Conservation (phyloP, 495 filamentous ascomycete species). For the Alectoria sarmentosa region DNA sequence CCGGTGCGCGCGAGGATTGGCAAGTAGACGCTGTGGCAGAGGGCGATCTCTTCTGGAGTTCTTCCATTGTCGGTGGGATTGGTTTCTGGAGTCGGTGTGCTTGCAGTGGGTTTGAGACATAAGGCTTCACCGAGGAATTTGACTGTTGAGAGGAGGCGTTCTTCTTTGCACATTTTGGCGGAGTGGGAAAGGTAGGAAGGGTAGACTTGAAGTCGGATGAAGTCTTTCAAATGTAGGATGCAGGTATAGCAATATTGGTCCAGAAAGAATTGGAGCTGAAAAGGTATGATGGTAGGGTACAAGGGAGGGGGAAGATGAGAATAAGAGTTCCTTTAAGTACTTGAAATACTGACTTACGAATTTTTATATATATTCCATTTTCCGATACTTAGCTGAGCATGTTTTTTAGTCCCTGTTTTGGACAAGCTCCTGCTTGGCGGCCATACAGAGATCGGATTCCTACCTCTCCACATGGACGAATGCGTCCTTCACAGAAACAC, state of each 20-base stretch:
- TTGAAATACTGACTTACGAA: background rate
- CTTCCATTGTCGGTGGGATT: background rate
- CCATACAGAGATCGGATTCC: background rate
- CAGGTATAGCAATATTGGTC: background rate
- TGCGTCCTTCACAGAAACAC: too few species aligned
- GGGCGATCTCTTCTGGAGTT: background rate
- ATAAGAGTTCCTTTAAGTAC: too few species aligned
- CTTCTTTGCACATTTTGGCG: background rate
- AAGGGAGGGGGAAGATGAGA: too few species aligned
- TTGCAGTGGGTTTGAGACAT: background rate
- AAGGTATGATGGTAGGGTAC: too few species aligned
- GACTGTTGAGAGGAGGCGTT: background rate
- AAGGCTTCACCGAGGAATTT: background rate
- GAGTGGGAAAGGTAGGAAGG: background rate
- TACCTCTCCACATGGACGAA: too few species aligned
- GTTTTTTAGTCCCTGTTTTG: too few species aligned
- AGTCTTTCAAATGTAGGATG: background rate
- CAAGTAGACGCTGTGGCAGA: background rate
- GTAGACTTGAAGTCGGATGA: background rate
- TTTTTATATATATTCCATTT: background rate
- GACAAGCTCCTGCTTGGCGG: background rate
- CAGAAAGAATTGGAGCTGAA: background rate
- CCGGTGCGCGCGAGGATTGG: background rate
- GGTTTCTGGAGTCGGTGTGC: background rate
- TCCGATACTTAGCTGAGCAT: background rate